phyloP scores from a whole-genome alignment of 345 rosid species.

The Garcia nutans region DNA sequence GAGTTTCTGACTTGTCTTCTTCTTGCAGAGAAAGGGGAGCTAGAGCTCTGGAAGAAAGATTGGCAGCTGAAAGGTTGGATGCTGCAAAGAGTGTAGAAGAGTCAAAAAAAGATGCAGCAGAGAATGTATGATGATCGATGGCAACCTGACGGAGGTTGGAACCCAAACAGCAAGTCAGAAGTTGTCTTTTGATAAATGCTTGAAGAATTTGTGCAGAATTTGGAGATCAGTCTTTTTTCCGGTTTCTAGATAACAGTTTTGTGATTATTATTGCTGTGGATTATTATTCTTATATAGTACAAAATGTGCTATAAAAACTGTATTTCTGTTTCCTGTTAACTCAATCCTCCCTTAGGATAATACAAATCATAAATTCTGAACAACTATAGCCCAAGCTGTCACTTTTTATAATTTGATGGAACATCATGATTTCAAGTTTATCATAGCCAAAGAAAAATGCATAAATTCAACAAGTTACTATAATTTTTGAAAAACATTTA shows the following conservation, averaged over 20 bases:
- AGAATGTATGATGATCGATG: constrained; percentile 48
- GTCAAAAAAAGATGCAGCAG: constrained; percentile 49
- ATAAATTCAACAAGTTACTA: no score
- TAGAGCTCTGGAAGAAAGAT: constrained; percentile 95
- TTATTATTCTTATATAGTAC: constrained; percentile 19
- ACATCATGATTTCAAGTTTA: no score
- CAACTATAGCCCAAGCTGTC: not conserved
- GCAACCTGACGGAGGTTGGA: not conserved
- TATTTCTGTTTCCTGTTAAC: not conserved
- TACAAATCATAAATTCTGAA: constrained; percentile 11
- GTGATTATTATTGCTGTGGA: constrained; percentile 19
- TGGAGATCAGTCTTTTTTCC: constrained; percentile 23
- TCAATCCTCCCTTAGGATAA: not conserved
- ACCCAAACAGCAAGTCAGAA: constrained; percentile 7
- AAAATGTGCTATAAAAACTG: not conserved
- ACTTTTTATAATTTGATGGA: no score
- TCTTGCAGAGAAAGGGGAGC: constrained; percentile 94
- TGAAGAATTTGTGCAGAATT: constrained; percentile 25
- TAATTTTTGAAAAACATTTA: no score
- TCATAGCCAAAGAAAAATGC: no score
- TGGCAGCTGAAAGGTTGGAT: constrained; percentile 73
- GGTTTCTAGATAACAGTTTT: constrained; percentile 30
- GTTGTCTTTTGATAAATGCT: constrained; percentile 15
- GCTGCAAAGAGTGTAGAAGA: constrained; percentile 52
- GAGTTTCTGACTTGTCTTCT: not conserved